A percentile compares a stretch with the other conserved stretches of the same genome.
These are phyloP conservation scores for Macrocystidia cucumis DNA, from an alignment of 1,284 basidiomycete genomes.

Conservation along the genomic window DNA sequence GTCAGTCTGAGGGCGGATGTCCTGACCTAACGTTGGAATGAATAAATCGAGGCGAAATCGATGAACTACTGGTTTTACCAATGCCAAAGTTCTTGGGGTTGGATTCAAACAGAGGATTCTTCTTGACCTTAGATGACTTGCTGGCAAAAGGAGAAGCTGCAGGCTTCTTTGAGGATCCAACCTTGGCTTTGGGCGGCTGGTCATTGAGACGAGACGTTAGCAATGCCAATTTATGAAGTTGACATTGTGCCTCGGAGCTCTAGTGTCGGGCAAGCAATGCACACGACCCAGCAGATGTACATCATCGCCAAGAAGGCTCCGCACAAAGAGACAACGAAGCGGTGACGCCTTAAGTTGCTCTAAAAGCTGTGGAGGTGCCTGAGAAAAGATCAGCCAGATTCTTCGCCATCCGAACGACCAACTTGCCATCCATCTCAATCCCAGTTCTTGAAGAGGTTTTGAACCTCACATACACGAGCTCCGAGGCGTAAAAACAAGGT, in stretches of 20 bases:
- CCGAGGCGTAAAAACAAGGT: constrained; percentile 17
- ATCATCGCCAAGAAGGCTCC: constrained; percentile 28
- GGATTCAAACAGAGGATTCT: constrained; percentile 97
- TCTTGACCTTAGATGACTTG: constrained; percentile 72
- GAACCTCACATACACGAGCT: constrained; percentile 28
- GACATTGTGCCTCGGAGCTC: constrained; percentile 63
- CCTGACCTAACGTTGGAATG: constrained; percentile 61
- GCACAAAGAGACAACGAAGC: constrained; percentile 4
- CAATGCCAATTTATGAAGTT: constrained; percentile 28
- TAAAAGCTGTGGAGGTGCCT: constrained; percentile 18
- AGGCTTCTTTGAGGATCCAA: constrained; percentile 71
- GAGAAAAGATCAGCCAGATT: constrained; percentile 10
- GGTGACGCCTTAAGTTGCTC: constrained; percentile 11
- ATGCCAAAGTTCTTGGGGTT: constrained; percentile 92
- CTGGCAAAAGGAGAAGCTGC: constrained; percentile 68
- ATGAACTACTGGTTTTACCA: constrained; percentile 44
- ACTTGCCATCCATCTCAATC: constrained; percentile 52
- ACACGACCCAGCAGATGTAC: constrained; percentile 39
- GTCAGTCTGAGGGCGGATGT: constrained; percentile 88
- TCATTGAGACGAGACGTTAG: constrained; percentile 86
- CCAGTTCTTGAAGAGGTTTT: constrained; percentile 14
- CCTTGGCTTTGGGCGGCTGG: constrained; percentile 71
- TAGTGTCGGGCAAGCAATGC: constrained; percentile 36
- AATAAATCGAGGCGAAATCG: neutral
- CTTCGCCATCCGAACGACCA: constrained; percentile 28